phyloP scores from a whole-genome alignment of 768 basidiomycete species.

The Megacollybia marginata region DNA sequence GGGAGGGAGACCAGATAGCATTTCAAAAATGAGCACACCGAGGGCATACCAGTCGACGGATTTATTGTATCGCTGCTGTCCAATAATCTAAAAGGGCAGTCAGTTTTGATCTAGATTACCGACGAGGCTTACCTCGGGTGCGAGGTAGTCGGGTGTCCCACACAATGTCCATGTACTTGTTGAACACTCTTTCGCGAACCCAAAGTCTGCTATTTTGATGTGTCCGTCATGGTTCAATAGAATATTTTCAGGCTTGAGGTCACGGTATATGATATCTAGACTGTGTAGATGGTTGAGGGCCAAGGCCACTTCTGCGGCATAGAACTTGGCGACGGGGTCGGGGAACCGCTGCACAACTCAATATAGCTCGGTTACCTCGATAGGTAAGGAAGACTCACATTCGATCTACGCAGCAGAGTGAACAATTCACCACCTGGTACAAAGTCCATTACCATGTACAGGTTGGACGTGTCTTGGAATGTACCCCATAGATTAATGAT shows the following conservation, averaged over 20 bases:
- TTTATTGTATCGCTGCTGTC: slow-evolving; percentile 85
- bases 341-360: slow-evolving; percentile 68
- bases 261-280: slow-evolving; percentile 90
- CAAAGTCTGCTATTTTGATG: slow-evolving; percentile 96
- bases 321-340: slow-evolving; percentile 96
- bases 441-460: slow-evolving; percentile 98
- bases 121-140: slow-evolving; percentile 64
- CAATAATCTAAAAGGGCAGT: slow-evolving; percentile 48
- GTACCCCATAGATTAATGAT: slow-evolving; percentile 96
- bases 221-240: slow-evolving; percentile 91
- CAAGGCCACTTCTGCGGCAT: slow-evolving; percentile 90
- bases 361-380: neutral
- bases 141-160: slow-evolving; percentile 93
- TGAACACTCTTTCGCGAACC: slow-evolving; percentile 86
- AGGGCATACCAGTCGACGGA: slow-evolving; percentile 98
- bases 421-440: slow-evolving; percentile 97
- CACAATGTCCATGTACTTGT: slow-evolving; percentile 94
- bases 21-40: slow-evolving; percentile 95
- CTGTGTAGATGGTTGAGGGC: slow-evolving; percentile 87
- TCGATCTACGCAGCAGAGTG: slow-evolving; percentile 84
- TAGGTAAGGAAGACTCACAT: slow-evolving; percentile 40
- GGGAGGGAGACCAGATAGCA: slow-evolving; percentile 93
- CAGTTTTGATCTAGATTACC: slow-evolving; percentile 9
- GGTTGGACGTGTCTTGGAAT: slow-evolving; percentile 85
- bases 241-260: slow-evolving; percentile 97